Conservation (phyloP, 352 stramenopile species). For the Plasmopara viticola region DNA sequence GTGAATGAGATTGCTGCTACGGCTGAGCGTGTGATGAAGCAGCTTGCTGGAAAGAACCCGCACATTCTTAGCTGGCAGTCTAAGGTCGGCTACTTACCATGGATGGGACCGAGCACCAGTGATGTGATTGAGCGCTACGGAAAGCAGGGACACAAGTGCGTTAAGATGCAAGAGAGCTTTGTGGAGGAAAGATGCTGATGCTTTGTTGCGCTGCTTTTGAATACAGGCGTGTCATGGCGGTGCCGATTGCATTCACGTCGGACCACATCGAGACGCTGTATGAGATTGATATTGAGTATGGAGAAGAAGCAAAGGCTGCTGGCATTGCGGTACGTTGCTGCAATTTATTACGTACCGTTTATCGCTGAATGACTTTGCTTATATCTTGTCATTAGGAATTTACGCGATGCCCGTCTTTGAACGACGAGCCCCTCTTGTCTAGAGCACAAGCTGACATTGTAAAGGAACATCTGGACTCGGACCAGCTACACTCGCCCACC, state of each 20-base stretch:
- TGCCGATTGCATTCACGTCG: constrained; percentile 97
- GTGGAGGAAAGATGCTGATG: background rate
- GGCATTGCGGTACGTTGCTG: constrained; percentile 79
- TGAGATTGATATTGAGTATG: constrained; percentile 99
- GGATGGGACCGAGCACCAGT: constrained; percentile 97
- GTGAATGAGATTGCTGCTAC: constrained; percentile 79
- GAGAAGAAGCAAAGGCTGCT: constrained; percentile 91
- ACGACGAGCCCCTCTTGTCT: constrained; percentile 93
- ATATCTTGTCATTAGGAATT: constrained; percentile 64
- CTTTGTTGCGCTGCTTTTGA: constrained; percentile 7
- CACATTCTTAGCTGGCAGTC: constrained; percentile 95
- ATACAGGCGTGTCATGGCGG: constrained; percentile 90
- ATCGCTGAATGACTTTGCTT: background rate
- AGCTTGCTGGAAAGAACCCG: constrained; percentile 56
- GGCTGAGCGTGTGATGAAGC: constrained; percentile 64
- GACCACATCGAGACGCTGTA: constrained; percentile 99
- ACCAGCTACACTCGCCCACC: constrained; percentile 64
- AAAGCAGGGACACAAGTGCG: constrained; percentile 86
- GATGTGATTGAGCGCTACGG: constrained; percentile 91
- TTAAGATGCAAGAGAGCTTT: constrained; percentile 5
- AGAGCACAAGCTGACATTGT: constrained; percentile 96
- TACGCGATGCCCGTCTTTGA: constrained; percentile 93
- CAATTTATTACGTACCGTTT: background rate
- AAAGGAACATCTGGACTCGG: constrained; percentile 85
- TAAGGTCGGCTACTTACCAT: constrained; percentile 97